Percentiles rank a stretch among this genome's conserved stretches.
phyloP scores from a whole-genome alignment of 2,329 filamentous ascomycete species.

The Fusarium mangiferae region DNA sequence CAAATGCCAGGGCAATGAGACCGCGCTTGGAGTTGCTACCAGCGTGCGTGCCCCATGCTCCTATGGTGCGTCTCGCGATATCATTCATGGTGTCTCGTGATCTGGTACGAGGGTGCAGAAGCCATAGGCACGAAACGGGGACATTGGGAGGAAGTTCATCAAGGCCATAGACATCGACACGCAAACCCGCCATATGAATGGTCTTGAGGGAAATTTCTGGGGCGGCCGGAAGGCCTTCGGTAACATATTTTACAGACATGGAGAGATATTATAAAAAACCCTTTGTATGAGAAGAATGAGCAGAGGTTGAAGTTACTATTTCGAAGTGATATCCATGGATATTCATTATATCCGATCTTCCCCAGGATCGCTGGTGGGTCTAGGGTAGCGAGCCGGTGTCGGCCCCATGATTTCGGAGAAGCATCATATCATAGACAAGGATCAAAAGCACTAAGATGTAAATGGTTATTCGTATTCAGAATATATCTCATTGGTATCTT shows the following conservation, averaged over 20 bases:
- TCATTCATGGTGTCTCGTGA: slow-evolving; percentile 78
- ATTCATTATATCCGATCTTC: not conserved
- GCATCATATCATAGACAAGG: not conserved
- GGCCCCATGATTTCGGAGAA: not conserved
- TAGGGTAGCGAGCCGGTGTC: slow-evolving; percentile 24
- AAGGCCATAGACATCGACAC: slow-evolving; percentile 83
- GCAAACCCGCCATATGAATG: slow-evolving; percentile 79
- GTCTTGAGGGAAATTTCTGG: slow-evolving; percentile 70
- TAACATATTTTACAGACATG: slow-evolving; percentile 47
- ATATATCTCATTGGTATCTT: not conserved
- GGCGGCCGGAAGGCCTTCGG: slow-evolving; percentile 52
- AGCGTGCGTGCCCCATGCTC: slow-evolving; percentile 69
- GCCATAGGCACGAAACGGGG: slow-evolving; percentile 84
- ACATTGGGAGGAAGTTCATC: slow-evolving; percentile 70
- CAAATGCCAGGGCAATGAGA: slow-evolving; percentile 85
- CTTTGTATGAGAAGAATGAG: not conserved
- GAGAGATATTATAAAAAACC: not conserved
- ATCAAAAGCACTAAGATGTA: not conserved
- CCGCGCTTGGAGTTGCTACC: slow-evolving; percentile 55
- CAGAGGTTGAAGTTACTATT: not conserved
- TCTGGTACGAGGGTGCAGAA: slow-evolving; percentile 83
- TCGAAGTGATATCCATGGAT: not conserved
- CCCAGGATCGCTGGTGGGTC: slow-evolving; percentile 28
- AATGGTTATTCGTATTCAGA: not conserved
- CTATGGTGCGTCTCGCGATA: slow-evolving; percentile 75